phyloP scores from a whole-genome alignment of 768 basidiomycete species.

The Russula ochroleuca region DNA sequence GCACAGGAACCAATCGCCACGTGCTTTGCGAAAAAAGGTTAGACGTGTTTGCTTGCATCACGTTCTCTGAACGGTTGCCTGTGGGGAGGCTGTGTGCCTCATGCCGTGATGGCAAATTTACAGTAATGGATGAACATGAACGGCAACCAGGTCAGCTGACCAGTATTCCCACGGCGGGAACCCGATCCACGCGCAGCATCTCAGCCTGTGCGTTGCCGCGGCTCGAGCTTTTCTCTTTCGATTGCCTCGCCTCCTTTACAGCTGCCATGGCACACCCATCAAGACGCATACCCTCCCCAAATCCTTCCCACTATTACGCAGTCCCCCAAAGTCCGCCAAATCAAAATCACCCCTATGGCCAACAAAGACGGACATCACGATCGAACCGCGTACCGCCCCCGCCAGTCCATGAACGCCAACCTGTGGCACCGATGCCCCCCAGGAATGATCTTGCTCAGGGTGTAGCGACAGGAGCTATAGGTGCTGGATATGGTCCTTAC shows the following conservation, averaged over 20 bases:
- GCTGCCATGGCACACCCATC: conserved; percentile 26
- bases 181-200: not conserved
- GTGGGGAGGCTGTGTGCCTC: not conserved
- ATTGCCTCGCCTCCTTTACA: not conserved
- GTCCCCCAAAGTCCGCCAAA: conserved; percentile 55
- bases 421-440: conserved; percentile 28
- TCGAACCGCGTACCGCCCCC: conserved; percentile 28
- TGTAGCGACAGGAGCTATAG: conserved; percentile 76
- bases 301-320: conserved; percentile 55
- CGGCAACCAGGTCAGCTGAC: not conserved
- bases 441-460: conserved; percentile 62
- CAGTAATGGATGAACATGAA: not conserved
- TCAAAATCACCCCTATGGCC: conserved; percentile 18
- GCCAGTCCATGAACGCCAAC: conserved; percentile 16
- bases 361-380: conserved; percentile 25
- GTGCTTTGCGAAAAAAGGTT: not conserved
- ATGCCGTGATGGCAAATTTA: not conserved
- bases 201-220: no score
- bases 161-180: not conserved
- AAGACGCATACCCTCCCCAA: conserved; percentile 21
- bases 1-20: not conserved
- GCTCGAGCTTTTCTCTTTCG: not conserved
- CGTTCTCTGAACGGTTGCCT: not conserved
- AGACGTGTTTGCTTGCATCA: not conserved
- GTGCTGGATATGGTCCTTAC: conserved; percentile 81